Evolutionary conservation across 1,139 yeast genomes (phyloP).

Genomic region (Kodamaea ohmeri): DNA sequence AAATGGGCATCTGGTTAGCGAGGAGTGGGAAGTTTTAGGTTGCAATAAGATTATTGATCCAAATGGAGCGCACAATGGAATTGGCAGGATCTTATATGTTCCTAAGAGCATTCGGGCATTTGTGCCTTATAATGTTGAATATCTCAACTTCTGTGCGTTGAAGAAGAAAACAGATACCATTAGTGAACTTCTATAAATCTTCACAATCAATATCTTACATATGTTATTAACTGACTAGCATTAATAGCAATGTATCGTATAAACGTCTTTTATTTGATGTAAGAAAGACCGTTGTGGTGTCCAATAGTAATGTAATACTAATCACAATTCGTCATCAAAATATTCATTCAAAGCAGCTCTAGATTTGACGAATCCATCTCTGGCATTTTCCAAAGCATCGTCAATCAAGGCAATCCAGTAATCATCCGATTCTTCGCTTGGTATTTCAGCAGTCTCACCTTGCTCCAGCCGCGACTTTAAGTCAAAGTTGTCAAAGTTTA

Average conservation of each 20-base stretch:
- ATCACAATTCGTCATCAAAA: constrained; percentile 47
- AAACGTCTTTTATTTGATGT: not conserved
- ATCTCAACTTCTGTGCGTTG: constrained; percentile 46
- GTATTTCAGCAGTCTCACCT: constrained; percentile 9
- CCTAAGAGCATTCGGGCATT: constrained; percentile 30
- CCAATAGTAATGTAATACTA: not conserved
- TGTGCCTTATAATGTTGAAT: constrained; percentile 30
- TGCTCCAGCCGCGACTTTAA: constrained; percentile 7
- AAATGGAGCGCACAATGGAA: constrained; percentile 38
- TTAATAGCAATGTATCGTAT: not conserved
- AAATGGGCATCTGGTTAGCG: constrained; percentile 12
- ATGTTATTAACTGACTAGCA: not conserved
- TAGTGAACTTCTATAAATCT: not conserved
- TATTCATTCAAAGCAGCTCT: constrained; percentile 56
- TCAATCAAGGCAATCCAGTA: constrained; percentile 50
- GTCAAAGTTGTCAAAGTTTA: constrained; percentile 44
- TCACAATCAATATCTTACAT: not conserved
- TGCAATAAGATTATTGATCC: constrained; percentile 50
- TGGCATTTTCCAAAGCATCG: constrained; percentile 58
- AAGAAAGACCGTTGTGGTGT: not conserved
- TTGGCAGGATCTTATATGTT: constrained; percentile 47
- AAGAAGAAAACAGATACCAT: constrained; percentile 20
- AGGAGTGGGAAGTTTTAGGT: constrained; percentile 41
- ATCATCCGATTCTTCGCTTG: constrained; percentile 28
- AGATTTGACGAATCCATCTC: constrained; percentile 55